Evolutionary conservation across 2,329 filamentous ascomycete genomes (phyloP), one percentile per base, ranked within the genome.

Genomic region (Epichloe coenophiala): DNA sequence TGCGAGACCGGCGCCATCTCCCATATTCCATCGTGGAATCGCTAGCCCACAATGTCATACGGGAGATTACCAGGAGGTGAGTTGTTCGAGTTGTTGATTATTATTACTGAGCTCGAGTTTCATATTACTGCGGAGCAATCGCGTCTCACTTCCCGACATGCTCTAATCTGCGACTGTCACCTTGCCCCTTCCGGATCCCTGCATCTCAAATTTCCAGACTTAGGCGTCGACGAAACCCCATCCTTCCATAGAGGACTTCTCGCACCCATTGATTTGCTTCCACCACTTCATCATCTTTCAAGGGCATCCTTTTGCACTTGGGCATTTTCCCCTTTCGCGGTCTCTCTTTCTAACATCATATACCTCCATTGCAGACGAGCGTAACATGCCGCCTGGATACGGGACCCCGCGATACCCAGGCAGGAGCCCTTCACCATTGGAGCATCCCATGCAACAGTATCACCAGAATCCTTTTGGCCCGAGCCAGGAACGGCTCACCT

Each of bases 401-500:
- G 27, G 43, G 7, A 13, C 46, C 27, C 37, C 43, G 41, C 43
- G 37, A 38, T 41, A 46, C 12, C 37, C 43, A 13, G 23, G 6
- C 41, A 50, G 49, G 31, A 50, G 27, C 13, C 43, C 49, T 23
- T 46, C 49, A 12, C 43, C 49, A 31, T 15, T 35, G 37, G 35
- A 50, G 21, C 49, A 50, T 50, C 49, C 43, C 21, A 42, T 50
- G 37, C 49, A 50, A 13, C 49, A 50, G 4, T 46, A 50, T 40
- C n/a, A 23, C 17, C 50, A 51, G n/a, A 48, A 45, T 40, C 39
- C 46, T 13, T 51, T 39, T 15, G 36, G 21, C 5, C 50, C 40
- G 4, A 74, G 71, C 49, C 74, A 70, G 53, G 59, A 61, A 52
- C 56, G 54, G 45, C 64, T 73, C 54, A 54, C 63, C 51, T 65